Evolutionary conservation across 2,329 filamentous ascomycete genomes (phyloP).

Genomic region (Fusarium keratoplasticum): DNA sequence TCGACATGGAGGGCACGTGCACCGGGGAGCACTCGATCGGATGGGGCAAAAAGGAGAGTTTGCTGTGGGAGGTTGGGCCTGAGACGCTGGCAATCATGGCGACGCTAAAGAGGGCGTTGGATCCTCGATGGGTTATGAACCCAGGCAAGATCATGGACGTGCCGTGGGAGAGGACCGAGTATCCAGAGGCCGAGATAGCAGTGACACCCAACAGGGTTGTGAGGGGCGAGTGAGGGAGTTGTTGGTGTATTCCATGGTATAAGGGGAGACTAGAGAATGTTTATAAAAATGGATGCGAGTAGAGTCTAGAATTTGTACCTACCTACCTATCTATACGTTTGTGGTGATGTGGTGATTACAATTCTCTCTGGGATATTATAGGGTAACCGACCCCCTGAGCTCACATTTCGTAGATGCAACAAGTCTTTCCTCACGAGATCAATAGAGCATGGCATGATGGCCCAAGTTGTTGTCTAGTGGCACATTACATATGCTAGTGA

Average conservation of each 20-base stretch:
- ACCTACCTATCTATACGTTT: background rate
- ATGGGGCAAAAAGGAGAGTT: conserved; percentile 84
- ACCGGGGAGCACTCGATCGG: conserved; percentile 91
- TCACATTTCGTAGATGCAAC: background rate
- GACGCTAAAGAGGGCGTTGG: conserved; percentile 82
- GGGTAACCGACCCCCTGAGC: background rate
- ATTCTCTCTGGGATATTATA: background rate
- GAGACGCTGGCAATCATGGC: conserved; percentile 89
- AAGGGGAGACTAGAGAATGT: background rate
- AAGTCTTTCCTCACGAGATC: background rate
- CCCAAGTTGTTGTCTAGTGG: background rate
- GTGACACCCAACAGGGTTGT: conserved; percentile 41
- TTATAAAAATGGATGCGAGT: background rate
- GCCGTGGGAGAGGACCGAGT: conserved; percentile 50
- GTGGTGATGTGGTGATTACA: background rate
- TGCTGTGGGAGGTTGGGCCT: conserved; percentile 82
- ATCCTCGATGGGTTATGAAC: conserved; percentile 91
- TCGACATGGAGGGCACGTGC: conserved; percentile 95
- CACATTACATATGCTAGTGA: background rate
- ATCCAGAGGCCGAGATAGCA: conserved; percentile 28
- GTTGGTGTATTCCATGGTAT: background rate
- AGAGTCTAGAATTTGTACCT: background rate
- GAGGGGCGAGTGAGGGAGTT: conserved; percentile 7
- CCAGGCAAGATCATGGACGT: conserved; percentile 91
- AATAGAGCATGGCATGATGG: background rate